Evolutionary conservation across 768 basidiomycete genomes (phyloP).

Genomic region (Leccinellum luteum): DNA sequence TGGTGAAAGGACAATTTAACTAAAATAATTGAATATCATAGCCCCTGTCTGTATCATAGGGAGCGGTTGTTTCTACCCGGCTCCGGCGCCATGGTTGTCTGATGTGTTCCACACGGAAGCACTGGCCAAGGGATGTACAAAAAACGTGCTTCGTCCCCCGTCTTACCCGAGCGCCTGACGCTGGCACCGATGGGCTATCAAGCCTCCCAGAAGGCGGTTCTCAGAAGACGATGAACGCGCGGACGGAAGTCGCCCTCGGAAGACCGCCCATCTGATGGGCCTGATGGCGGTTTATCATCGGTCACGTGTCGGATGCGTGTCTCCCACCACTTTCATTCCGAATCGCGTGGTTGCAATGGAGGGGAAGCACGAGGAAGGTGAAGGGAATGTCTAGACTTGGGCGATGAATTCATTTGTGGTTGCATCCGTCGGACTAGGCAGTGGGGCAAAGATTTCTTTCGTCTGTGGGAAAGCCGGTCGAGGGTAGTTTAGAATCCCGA

Average conservation of each 20-base stretch:
- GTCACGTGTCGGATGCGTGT: background rate
- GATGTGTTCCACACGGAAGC: background rate
- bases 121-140: background rate
- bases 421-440: background rate
- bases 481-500: background rate
- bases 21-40: conserved; percentile 2
- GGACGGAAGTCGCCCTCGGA: background rate
- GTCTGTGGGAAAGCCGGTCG: background rate
- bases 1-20: background rate
- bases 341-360: background rate
- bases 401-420: background rate
- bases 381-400: background rate
- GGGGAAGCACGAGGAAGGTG: background rate
- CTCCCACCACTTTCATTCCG: background rate
- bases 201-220: background rate
- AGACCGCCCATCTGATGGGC: background rate
- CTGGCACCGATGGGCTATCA: background rate
- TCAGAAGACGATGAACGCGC: background rate
- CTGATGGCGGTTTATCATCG: background rate
- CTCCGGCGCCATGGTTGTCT: too few relatives aligned
- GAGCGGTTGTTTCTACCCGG: background rate
- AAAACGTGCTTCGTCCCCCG: background rate
- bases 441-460: background rate
- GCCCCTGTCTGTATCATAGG: conserved; percentile 9
- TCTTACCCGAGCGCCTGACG: background rate